phyloP scores from a whole-genome alignment of 495 filamentous ascomycete genomes.

The Haplographium delicatum region DNA sequence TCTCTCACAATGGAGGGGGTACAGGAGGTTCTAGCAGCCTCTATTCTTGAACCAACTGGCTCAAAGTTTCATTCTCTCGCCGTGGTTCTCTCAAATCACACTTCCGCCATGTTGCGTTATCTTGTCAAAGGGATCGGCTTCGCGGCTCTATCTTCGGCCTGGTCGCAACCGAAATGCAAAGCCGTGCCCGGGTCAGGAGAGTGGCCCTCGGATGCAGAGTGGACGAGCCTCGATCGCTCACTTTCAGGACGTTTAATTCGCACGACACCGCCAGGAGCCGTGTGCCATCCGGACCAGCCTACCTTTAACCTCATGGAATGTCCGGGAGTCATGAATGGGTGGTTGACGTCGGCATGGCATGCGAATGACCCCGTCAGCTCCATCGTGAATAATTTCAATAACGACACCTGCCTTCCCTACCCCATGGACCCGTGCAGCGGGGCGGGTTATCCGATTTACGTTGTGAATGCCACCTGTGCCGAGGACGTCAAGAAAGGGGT shows the following conservation, averaged over 20 bases:
- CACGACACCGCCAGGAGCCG: constrained; percentile 44
- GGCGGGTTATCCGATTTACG: constrained; percentile 43
- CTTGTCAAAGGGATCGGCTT: no score
- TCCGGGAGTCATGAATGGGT: constrained; percentile 26
- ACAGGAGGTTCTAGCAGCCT: no score
- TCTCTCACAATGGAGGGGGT: no score
- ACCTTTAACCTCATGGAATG: constrained; percentile 38
- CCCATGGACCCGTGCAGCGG: constrained; percentile 27
- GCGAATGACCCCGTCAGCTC: constrained; percentile 4
- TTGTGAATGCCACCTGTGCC: constrained; percentile 40
- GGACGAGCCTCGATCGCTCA: constrained; percentile 40
- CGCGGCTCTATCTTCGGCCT: no score
- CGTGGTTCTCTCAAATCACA: no score
- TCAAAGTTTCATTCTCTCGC: no score
- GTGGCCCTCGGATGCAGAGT: constrained; percentile 42
- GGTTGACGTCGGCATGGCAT: constrained; percentile 24
- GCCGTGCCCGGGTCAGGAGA: constrained; percentile 38
- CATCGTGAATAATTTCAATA: constrained; percentile 31
- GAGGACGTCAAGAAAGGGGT: constrained; percentile 37
- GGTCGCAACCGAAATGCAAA: constrained; percentile 37
- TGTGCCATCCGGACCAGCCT: constrained; percentile 44
- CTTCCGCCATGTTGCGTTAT: no score
- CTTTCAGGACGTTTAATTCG: constrained; percentile 43
- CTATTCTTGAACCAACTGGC: no score
- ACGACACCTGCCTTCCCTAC: constrained; percentile 41